phyloP scores from a whole-genome alignment of 805 yeast genomes.

The Wickerhamomyces alni region DNA sequence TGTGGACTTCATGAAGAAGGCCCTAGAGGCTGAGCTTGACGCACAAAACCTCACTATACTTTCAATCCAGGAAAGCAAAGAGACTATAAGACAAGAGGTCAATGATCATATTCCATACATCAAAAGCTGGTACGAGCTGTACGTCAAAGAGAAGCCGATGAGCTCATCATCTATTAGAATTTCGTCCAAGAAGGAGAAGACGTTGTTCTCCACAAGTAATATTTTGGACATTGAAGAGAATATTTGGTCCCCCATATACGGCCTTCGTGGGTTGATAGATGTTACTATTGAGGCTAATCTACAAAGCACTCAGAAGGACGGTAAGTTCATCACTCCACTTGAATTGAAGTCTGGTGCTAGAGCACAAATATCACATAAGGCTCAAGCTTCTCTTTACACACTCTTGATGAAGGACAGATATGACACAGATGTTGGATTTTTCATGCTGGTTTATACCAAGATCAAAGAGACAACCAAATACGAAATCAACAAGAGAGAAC shows the following conservation, averaged over 20 bases:
- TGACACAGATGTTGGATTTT: constrained; percentile 56
- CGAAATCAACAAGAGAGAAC: constrained; percentile 46
- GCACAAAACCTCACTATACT: constrained; percentile 44
- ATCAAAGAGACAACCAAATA: constrained; percentile 48
- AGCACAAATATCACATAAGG: constrained; percentile 64
- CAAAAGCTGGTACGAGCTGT: constrained; percentile 45
- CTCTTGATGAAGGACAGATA: constrained; percentile 76
- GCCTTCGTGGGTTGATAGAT: constrained; percentile 85
- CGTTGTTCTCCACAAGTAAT: constrained; percentile 49
- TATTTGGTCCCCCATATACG: constrained; percentile 87
- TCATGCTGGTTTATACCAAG: constrained; percentile 70
- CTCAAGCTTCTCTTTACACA: constrained; percentile 81
- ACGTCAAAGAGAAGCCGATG: constrained; percentile 29
- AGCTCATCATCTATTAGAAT: constrained; percentile 16
- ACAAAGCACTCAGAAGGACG: constrained; percentile 27
- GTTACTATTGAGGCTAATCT: constrained; percentile 67
- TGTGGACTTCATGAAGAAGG: constrained; percentile 23
- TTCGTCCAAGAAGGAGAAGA: constrained; percentile 26
- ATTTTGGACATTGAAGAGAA: constrained; percentile 85
- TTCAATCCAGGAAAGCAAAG: constrained; percentile 45
- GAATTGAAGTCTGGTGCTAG: constrained; percentile 84
- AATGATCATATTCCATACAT: constrained; percentile 46
- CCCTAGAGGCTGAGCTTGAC: constrained; percentile 36
- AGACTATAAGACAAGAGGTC: constrained; percentile 37
- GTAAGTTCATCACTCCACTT: constrained; percentile 63